Evolutionary conservation across 1,139 yeast species (phyloP).

Genomic region (Yamadazyma oceani): DNA sequence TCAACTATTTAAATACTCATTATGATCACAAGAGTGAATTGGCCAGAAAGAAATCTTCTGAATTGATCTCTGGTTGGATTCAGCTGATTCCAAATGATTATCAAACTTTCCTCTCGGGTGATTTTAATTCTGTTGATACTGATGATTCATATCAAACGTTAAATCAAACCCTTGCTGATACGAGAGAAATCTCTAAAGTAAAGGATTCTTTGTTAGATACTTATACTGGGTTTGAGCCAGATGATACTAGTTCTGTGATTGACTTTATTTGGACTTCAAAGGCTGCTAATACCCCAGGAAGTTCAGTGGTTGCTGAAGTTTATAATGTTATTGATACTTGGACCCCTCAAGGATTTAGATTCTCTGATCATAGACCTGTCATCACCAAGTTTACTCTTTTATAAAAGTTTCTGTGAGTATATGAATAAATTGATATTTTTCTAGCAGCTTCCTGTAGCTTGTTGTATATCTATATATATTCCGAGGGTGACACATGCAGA

Average conservation of each 20-base stretch:
- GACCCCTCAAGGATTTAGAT: constrained; percentile 24
- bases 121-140: constrained; percentile 15
- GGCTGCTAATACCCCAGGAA: constrained; percentile 9
- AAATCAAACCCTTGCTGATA: constrained; percentile 24
- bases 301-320: constrained; percentile 22
- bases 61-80: constrained; percentile 32
- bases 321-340: constrained; percentile 36
- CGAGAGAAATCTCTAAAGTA: constrained; percentile 21
- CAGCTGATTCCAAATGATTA: constrained; percentile 27
- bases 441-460: too few species aligned
- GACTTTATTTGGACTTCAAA: constrained; percentile 33
- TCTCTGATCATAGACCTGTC: constrained; percentile 49
- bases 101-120: constrained; percentile 35
- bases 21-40: constrained; percentile 41
- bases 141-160: constrained; percentile 24
- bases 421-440: too few species aligned
- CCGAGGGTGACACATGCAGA: too few species aligned
- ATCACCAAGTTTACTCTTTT: constrained; percentile 12
- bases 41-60: constrained; percentile 33
- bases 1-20: constrained; percentile 44
- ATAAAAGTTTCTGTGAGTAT: too few species aligned
- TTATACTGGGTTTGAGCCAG: constrained; percentile 39
- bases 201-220: constrained; percentile 30
- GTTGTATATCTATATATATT: background rate
- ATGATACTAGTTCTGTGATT: constrained; percentile 22